These are phyloP conservation scores for Fraxinus sp. DNA, from an alignment of 305 asterid genomes.

Conservation along the genomic window DNA sequence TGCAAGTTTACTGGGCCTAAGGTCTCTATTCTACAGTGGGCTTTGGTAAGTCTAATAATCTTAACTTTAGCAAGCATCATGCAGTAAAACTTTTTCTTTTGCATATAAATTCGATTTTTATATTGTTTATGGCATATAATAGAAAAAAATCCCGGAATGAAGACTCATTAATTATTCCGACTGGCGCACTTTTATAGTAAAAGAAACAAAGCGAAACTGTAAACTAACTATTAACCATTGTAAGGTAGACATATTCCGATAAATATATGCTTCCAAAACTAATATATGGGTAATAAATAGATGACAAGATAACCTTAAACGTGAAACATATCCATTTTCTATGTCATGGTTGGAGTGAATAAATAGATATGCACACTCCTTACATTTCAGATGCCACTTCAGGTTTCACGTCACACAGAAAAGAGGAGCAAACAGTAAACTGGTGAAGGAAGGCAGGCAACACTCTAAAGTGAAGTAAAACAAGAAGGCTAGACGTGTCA, in stretches of 20 bases:
- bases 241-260: background rate
- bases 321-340: background rate
- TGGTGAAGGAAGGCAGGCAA: background rate
- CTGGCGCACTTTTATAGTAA: background rate
- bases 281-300: background rate
- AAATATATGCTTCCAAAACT: background rate
- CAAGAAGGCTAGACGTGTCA: background rate
- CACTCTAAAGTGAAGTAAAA: background rate
- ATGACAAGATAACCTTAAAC: background rate
- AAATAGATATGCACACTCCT: background rate
- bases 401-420: background rate
- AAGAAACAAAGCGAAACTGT: background rate
- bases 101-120: background rate
- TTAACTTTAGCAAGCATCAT: background rate
- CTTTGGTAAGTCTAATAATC: background rate
- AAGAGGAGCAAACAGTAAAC: background rate
- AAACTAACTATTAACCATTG: background rate
- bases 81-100: background rate
- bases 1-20: background rate
- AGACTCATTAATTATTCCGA: background rate
- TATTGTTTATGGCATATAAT: background rate
- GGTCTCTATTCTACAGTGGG: background rate
- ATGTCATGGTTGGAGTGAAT: background rate
- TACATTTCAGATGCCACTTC: background rate
- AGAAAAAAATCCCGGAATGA: background rate